phyloP scores from a whole-genome alignment of 2,329 filamentous ascomycete genomes.

The Sclerotinia nivalis region DNA sequence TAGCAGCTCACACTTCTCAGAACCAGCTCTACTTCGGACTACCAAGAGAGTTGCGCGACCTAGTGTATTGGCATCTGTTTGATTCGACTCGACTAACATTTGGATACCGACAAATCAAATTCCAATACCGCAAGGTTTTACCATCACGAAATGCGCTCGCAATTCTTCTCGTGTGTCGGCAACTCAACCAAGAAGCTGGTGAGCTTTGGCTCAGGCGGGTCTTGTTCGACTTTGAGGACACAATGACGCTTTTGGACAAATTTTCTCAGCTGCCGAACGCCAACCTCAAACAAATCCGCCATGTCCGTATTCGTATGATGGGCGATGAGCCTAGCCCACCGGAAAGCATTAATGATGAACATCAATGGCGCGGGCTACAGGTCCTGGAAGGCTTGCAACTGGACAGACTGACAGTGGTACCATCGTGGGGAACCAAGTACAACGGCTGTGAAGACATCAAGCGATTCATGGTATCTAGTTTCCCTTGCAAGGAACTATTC shows the following conservation, averaged over 20 bases:
- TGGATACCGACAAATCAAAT: not conserved
- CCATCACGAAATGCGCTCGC: not conserved
- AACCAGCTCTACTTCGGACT: not conserved
- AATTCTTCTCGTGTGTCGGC: not conserved
- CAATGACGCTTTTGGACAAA: not conserved
- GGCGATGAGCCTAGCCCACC: not conserved
- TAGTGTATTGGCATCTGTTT: not conserved
- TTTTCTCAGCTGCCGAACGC: not conserved
- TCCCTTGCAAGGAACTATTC: not conserved
- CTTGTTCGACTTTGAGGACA: constrained; percentile 1
- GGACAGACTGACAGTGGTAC: not conserved
- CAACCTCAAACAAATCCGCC: not conserved
- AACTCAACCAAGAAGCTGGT: not conserved
- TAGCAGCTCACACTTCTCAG: not conserved
- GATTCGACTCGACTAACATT: constrained; percentile 6
- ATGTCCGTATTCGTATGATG: not conserved
- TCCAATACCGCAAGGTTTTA: not conserved
- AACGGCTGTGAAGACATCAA: not conserved
- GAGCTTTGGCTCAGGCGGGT: not conserved
- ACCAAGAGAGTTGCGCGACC: not conserved
- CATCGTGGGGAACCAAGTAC: not conserved
- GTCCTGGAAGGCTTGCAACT: not conserved
- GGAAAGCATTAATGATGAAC: not conserved
- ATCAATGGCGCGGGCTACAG: not conserved
- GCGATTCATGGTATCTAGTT: not conserved